Base-by-base conservation (phyloP, 2,329 filamentous ascomycete genomes). In the Trichoderma sp. region DNA sequence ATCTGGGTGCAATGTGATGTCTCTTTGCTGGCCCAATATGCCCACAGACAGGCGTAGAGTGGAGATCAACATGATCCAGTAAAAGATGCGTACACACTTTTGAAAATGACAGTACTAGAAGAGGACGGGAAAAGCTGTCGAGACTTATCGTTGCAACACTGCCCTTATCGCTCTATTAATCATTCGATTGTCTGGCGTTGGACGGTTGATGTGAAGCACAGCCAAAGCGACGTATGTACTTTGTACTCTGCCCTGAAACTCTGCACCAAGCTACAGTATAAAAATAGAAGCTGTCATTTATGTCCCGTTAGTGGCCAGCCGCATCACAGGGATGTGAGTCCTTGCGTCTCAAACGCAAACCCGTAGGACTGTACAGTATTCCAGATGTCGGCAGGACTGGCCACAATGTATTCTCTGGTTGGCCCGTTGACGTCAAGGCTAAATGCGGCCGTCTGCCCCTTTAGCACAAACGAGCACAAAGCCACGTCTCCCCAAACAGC, bases 151-250 rank as follows among this genome's bases (percentile, higher is more conserved):
- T 26, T 26, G 26, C 26, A 26, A 26, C 26, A 26, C 26, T 26
- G 26, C 26, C 26, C 4, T 26, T 26, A 26, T 26, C 4, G 26
- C 26, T 4, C 4, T 26, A 4, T 26, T 4, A 26, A 26, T 26
- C 4, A 26, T 26, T 26, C 4, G 2, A 74, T n/a, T 71, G 4
- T 26, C 4, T 2, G 26, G 26, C 26, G 26, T 4, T 2, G 4
- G 4, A 26, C 26, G 4, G 26, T 26, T 4, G 26, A 26, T 26
- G 26, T 80, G 73, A 73, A 78, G 5, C 69, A 74, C 1, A 76
- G 74, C 11, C 80, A 83, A 71, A 82, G 76, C 76, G 0, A 4
- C 79, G 80, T 0, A 5, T 24, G n/a, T n/a, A 39, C 37, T 46
- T 46, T 4, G n/a, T n/a, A n/a, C 46, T 49, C 46, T 24, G 46